Base-by-base conservation (phyloP, 116 monocot species). In the Cymodocea nodosa region DNA sequence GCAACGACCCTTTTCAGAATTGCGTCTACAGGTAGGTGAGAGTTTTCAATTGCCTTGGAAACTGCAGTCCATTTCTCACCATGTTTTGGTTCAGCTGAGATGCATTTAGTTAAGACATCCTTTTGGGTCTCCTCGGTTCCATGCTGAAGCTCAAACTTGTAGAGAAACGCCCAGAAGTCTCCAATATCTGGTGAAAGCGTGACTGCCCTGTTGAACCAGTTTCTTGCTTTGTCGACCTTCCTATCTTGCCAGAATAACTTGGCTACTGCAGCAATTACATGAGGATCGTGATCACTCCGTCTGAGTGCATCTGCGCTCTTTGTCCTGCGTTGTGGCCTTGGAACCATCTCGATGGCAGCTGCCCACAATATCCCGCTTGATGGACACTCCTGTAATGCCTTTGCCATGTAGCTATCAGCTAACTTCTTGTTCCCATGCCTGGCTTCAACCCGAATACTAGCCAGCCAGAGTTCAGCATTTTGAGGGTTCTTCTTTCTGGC, bases 131-230 rank as follows among this genome's bases (percentile, higher is more conserved):
- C 97, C 35, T 87, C 91, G 56, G 35, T 78, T 35, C 97, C 97
- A 78, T 97, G 91, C 68, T 97, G 97, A 39, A 97, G 77, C 73
- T 97, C 97, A 82, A 97, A 97, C 66, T 85, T 97, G 72, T 90
- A 88, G 24, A 78, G 87, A 15, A 79, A 76, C 1, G 80, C 83
- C 97, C 97, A 97, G 63, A 87, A 85, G 67, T 97, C 95, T 16
- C 95, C 95, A 70, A 85, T 69, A 63, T 97, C 95, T 50, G 95
- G 95, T 17, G 84, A 76, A 44, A 97, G 81, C 18, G 90, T 97
- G 66, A 97, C 97, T 18, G 88, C 91, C 60, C 91, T 78, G 62
- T 91, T 87, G 67, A 91, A 85, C 90, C 87, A 97, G 69, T 16
- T 88, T 74, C 97, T 87, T 13, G 97, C 91, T 64, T 97, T 97